Evolutionary conservation across 192 early-diverging fungal genomes (phyloP).

Genomic region (Globomyces pollinis-pini): DNA sequence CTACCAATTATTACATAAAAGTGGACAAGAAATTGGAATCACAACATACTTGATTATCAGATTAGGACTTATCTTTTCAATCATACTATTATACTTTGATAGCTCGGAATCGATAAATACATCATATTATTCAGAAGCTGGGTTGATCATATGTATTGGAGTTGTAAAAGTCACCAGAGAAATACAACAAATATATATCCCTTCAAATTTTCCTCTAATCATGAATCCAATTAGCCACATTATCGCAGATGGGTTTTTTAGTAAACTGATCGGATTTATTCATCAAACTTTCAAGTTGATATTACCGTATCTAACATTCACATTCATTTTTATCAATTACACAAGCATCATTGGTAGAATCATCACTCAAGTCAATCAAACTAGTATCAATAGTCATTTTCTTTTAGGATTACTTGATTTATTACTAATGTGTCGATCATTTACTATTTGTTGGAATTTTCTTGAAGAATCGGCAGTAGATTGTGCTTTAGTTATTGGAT

Average conservation of each 20-base stretch:
- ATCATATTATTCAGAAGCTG: no score
- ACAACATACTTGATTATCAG: no score
- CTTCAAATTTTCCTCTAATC: conserved; percentile 17
- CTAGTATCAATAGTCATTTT: no score
- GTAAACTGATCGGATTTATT: background rate
- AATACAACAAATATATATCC: conserved; percentile 19
- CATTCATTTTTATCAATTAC: background rate
- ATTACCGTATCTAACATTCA: background rate
- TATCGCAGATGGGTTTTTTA: background rate
- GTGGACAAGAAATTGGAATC: no score
- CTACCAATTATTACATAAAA: no score
- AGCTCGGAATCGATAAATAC: no score
- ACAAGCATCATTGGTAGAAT: background rate
- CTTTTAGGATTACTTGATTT: no score
- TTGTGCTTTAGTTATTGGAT: no score
- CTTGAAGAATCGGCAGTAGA: background rate
- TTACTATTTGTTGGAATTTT: background rate
- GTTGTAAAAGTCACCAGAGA: conserved; percentile 6
- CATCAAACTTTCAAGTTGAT: background rate
- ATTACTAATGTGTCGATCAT: background rate
- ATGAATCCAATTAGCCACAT: conserved; percentile 12
- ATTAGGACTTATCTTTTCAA: no score
- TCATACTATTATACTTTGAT: no score
- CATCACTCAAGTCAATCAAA: no score
- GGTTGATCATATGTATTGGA: no score